Conservation (phyloP, 2,329 filamentous ascomycete species). For the Beauveria australis region DNA sequence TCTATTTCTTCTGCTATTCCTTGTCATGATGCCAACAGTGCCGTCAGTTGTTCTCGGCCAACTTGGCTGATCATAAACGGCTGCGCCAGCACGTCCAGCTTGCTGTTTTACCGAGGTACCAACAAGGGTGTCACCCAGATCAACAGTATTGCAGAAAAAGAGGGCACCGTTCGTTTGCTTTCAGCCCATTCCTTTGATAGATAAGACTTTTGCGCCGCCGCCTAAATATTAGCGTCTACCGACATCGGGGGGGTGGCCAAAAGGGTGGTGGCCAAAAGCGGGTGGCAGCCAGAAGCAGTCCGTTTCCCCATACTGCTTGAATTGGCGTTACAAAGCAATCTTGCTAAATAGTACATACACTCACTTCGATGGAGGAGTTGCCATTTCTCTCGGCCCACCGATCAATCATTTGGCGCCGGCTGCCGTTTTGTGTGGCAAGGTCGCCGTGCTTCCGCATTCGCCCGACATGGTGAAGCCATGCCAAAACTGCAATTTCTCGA, state of each 20-base stretch:
- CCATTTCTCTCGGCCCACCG: background rate
- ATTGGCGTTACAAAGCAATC: background rate
- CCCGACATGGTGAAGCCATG: background rate
- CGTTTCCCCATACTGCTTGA: too few species aligned
- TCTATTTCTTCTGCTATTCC: too few species aligned
- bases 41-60: too few species aligned
- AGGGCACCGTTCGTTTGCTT: background rate
- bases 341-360: background rate
- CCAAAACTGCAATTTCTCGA: background rate
- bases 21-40: too few species aligned
- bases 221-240: background rate
- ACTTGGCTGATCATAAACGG: background rate
- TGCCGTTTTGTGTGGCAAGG: background rate
- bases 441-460: background rate
- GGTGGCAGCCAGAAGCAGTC: background rate
- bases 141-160: background rate
- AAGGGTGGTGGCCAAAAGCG: background rate
- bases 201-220: background rate
- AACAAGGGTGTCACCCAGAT: slow-evolving; percentile 2
- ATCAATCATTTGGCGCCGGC: background rate
- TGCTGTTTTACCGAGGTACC: background rate
- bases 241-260: slow-evolving; percentile 3
- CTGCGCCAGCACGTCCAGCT: background rate
- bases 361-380: too few species aligned
- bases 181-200: background rate